Base-by-base conservation (phyloP, 805 yeast species). In the Wickerhamomyces sydowiorum region DNA sequence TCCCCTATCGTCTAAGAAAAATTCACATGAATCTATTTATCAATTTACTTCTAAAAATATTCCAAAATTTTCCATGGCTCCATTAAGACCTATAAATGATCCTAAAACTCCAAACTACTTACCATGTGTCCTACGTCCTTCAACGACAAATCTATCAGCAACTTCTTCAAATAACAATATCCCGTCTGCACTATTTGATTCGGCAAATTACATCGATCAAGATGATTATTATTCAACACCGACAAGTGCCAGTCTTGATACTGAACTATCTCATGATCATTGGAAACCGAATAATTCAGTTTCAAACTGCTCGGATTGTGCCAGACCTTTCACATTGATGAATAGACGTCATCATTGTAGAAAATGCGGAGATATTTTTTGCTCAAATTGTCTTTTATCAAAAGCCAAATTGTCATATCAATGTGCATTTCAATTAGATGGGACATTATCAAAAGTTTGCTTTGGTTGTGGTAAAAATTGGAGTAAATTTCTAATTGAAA, bases 341-440 rank as follows among this genome's bases (percentile, higher is more conserved):
- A 89, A 69, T 57, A 73, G 84, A 54, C 67, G 78, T 40, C 89
- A 82, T 56, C 89, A 82, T 61, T 82, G 89, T 58, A 70, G 89
- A 29, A 76, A 79, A 54, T 82, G 89, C 57, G 89, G 89, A 14
- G 80, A 79, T 15, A 72, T 82, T 15, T 82, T 75, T 50, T 82
- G 89, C 61, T 72, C 75, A 20, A 72, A 67, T 43, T 86, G 83
- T 57, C 69, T 76, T 5, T 59, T 69, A n/a, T 75, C 72, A 40
- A 68, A 59, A 64, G 65, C 72, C 45, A 64, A 75, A 62, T 65
- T 72, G 57, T 58, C 70, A 61, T 57, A 32, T 19, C 44, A 47
- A 3, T 50, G 56, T 23, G 17, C 36, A 9, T 81, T 80, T 48
- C 82, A 79, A 24, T 72, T 80, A 4, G 62, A 77, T 43, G 87